Base-by-base conservation (phyloP, 495 filamentous ascomycete species). In the Neurospora africana region DNA sequence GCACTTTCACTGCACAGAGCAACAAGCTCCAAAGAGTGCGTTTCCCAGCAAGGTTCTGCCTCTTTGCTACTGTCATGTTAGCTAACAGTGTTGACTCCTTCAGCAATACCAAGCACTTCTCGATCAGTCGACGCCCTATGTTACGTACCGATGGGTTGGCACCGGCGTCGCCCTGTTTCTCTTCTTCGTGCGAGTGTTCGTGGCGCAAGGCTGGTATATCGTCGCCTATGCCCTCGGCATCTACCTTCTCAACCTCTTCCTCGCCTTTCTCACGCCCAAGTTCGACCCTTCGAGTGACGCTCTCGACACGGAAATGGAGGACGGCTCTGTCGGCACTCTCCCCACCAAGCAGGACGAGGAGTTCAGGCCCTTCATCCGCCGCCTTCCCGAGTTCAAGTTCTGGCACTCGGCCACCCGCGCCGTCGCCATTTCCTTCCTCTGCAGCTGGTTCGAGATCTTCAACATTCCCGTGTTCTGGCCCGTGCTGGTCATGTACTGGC, bases 381-480 rank as follows among this genome's bases (percentile, higher is more conserved):
- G 95, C 61, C 89, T 99, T 30, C 95, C 95, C 33, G 95, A 99
- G 84, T 99, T 99, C 88, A 99, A 98, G 87, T 99, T 99, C 88
- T 99, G 95, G 95, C 90, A 98, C 81, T 89, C 91, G 69, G 94
- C 94, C 58, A 98, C 95, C 73, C 89, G 93, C 76, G 95, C 95
- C 68, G 87, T 98, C 78, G 75, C 85, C 71, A 93, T 98, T 76
- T 90, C 87, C 10, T 98, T 99, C 76, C 73, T 90, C 58, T 97
- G 94, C 86, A 92, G 88, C 69, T 98, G 95, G 95, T 94, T 97
- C 82, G 81, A 90, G 76, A 84, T 97, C 76, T 98, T 98, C 81
- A 91, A 99, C 82, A 91, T 99, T 77, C 95, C 95, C 2, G 95
- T 99, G 40, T 99, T 98, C 87, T 99, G 95, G 95, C 95, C 95